Evolutionary conservation across 768 basidiomycete species (phyloP).

Genomic region (Trametes villosa): DNA sequence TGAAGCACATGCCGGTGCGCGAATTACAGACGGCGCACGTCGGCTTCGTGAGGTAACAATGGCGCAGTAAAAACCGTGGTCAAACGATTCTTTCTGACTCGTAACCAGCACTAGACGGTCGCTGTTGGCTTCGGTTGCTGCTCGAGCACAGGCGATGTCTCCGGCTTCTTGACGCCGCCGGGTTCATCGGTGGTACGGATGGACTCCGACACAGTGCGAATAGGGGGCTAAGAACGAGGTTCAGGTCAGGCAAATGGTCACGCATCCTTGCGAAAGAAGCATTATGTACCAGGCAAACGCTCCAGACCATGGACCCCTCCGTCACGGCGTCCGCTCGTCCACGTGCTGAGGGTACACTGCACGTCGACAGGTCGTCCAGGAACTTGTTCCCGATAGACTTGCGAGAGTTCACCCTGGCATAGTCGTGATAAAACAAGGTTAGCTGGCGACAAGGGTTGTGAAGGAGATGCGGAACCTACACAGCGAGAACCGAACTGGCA

Average conservation of each 20-base stretch:
- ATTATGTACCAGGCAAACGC: not conserved
- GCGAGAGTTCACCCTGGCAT: slow-evolving; percentile 1
- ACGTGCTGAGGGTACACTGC: not conserved
- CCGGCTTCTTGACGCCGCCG: not conserved
- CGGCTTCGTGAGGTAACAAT: too few relatives aligned
- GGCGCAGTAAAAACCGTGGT: too few relatives aligned
- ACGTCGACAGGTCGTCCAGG: slow-evolving; percentile 3
- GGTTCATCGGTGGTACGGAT: not conserved
- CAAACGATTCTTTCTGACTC: too few relatives aligned
- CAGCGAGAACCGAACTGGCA: not conserved
- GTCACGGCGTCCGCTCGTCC: too few relatives aligned
- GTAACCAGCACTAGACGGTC: not conserved
- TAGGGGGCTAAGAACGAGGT: not conserved
- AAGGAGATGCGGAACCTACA: not conserved
- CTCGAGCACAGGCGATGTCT: not conserved
- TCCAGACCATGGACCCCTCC: not conserved
- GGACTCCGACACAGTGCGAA: too few relatives aligned
- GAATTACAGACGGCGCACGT: too few relatives aligned
- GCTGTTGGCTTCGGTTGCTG: not conserved
- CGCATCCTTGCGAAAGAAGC: not conserved
- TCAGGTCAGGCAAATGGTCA: not conserved
- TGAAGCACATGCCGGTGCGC: too few relatives aligned
- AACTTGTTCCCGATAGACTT: not conserved
- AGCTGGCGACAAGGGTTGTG: not conserved
- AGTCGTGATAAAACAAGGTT: not conserved